These are phyloP conservation scores for Verticillium nubilum DNA, from an alignment of 2,329 filamentous ascomycete genomes.

Conservation along the genomic window DNA sequence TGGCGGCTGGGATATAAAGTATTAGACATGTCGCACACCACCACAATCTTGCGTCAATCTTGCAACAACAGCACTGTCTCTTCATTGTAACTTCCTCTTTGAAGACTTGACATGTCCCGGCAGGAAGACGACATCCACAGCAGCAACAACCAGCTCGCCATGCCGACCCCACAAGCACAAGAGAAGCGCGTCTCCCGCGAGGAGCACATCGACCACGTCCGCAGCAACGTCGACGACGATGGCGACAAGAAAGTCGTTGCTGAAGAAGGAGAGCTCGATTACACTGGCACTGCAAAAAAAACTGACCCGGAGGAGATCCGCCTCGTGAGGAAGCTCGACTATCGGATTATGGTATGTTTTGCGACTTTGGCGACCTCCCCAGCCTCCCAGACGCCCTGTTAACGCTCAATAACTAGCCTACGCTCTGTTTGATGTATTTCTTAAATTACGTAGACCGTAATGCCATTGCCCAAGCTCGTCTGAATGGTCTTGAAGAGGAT, in stretches of 20 bases:
- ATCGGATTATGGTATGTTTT: slow-evolving; percentile 33
- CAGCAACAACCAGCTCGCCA: background rate
- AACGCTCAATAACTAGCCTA: slow-evolving; percentile 17
- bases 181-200: slow-evolving; percentile 5
- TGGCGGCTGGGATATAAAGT: background rate
- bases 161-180: background rate
- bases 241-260: slow-evolving; percentile 7
- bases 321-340: slow-evolving; percentile 34
- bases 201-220: slow-evolving; percentile 8
- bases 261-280: slow-evolving; percentile 24
- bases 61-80: background rate
- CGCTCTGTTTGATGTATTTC: slow-evolving; percentile 37
- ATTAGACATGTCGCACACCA: background rate
- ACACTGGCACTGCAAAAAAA: slow-evolving; percentile 30
- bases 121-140: background rate
- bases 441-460: slow-evolving; percentile 35
- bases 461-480: slow-evolving; percentile 39
- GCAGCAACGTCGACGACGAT: slow-evolving; percentile 3
- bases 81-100: background rate
- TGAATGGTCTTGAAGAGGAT: slow-evolving; percentile 34
- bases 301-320: slow-evolving; percentile 32
- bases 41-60: background rate
- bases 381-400: background rate
- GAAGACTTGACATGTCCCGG: background rate
- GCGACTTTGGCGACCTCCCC: background rate